Base-by-base conservation (phyloP, 2,329 filamentous ascomycete genomes). In the Incumbomyces lentus region DNA sequence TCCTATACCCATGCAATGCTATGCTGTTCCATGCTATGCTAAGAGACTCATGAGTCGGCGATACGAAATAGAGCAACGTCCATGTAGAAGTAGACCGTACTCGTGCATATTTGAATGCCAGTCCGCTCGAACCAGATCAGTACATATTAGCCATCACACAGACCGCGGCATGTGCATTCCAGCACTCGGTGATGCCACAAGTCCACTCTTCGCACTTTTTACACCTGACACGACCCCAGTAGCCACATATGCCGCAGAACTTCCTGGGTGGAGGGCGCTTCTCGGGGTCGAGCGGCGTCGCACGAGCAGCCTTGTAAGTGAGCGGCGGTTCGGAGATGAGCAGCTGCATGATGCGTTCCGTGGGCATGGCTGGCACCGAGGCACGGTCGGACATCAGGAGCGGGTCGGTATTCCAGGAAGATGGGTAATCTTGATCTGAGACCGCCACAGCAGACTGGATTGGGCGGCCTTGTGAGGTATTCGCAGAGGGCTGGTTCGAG, bases 241-340 rank as follows among this genome's bases (percentile, higher is more conserved):
- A 73, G 10, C 70, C 70, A 53, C 70, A 73, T 50, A 73, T 66
- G 40, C 63, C 63, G 52, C 70, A 73, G 50, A 73, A 73, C 40
- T 61, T 54, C 29, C 69, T 59, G 34, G 59, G 58, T 8, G 68
- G 60, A 17, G 33, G 35, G 13, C 29, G 22, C 14, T 33, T 46
- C 8, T 46, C 29, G 10, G 17, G 16, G 10, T 40, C 44, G 16
- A 57, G 46, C 19, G 66, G 61, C 6, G 60, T 64, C 1, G 66
- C 66, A 7, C 69, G 61, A 10, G 70, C 63, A 2, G 67, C 67
- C 48, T 68, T 68, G 53, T 71, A 73, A 18, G 66, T 65, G 16
- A 73, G 54, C 3, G 70, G 65, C 6, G 70, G 69, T 51, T 71
- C 70, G 1, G 67, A 58, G 2, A 71, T 54, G 30, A 73, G 62